These are phyloP conservation scores for Geranomyces michiganensis DNA, from an alignment of 192 early-diverging fungal species.

Conservation along the genomic window DNA sequence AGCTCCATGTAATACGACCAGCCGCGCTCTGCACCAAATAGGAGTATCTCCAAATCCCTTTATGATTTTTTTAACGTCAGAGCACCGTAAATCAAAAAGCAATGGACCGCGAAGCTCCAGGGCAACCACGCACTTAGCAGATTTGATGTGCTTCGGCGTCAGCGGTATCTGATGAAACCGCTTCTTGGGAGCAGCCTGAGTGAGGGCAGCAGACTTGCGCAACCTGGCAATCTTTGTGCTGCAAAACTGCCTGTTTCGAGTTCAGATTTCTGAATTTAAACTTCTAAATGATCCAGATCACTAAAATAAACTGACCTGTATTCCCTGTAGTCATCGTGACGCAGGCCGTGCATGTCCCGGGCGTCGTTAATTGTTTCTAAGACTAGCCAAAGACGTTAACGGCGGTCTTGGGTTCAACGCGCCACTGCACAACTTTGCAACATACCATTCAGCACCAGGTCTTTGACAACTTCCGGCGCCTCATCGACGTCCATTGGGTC, in stretches of 20 bases:
- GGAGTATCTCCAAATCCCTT: conserved; percentile 62
- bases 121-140: conserved; percentile 50
- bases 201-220: conserved; percentile 54
- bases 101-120: too few relatives aligned
- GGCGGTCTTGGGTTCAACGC: too few relatives aligned
- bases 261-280: too few relatives aligned
- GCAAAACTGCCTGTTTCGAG: conserved; percentile 61
- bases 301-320: conserved; percentile 53
- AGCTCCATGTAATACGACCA: conserved; percentile 83
- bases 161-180: conserved; percentile 53
- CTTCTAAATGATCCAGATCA: background rate
- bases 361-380: conserved; percentile 55
- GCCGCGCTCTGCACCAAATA: conserved; percentile 74
- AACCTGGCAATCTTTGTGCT: conserved; percentile 64
- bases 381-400: conserved; percentile 15
- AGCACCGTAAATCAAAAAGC: too few relatives aligned
- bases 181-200: conserved; percentile 46
- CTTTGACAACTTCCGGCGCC: too few relatives aligned
- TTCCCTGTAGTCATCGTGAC: conserved; percentile 79
- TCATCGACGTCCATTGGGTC: too few relatives aligned
- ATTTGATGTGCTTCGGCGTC: conserved; percentile 42
- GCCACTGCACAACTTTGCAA: too few relatives aligned
- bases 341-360: conserved; percentile 73
- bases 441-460: too few relatives aligned
- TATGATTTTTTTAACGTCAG: background rate